phyloP scores from a whole-genome alignment of 352 stramenopile genomes.

The Bremia lactucae region DNA sequence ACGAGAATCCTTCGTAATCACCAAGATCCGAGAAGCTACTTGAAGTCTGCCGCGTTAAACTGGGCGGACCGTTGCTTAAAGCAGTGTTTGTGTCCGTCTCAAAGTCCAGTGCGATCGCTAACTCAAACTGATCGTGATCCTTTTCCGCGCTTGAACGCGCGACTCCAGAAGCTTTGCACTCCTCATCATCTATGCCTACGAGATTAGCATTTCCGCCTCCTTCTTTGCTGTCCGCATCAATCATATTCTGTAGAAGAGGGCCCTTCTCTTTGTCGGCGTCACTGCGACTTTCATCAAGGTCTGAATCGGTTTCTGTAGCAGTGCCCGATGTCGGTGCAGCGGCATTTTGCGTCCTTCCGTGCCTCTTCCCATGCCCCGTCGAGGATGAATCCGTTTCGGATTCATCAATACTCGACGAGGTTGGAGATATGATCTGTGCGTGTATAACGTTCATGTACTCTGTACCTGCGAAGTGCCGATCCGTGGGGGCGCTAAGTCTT shows the following conservation, averaged over 20 bases:
- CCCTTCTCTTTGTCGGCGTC: constrained; percentile 18
- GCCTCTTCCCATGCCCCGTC: background rate
- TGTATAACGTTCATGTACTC: constrained; percentile 23
- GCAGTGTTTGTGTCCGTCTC: constrained; percentile 42
- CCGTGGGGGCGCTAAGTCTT: constrained; percentile 7
- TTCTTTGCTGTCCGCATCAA: constrained; percentile 11
- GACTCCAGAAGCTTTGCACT: constrained; percentile 19
- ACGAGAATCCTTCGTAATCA: constrained; percentile 77
- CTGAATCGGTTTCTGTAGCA: constrained; percentile 25
- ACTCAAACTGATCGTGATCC: constrained; percentile 32
- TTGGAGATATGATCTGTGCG: constrained; percentile 33
- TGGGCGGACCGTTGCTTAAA: constrained; percentile 24
- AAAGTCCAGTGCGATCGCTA: constrained; percentile 55
- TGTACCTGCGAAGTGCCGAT: constrained; percentile 8
- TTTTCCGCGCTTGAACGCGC: constrained; percentile 6
- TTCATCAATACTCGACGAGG: constrained; percentile 48
- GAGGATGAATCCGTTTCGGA: constrained; percentile 24
- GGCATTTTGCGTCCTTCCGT: background rate
- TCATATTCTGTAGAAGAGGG: background rate
- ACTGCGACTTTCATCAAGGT: constrained; percentile 14
- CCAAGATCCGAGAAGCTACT: constrained; percentile 83
- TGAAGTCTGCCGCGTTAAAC: constrained; percentile 62
- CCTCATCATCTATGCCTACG: constrained; percentile 14
- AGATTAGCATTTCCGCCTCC: constrained; percentile 1
- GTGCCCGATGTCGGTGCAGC: constrained; percentile 13